phyloP scores from a whole-genome alignment of 2,329 filamentous ascomycete species.

The Parastagonospora nodorum region DNA sequence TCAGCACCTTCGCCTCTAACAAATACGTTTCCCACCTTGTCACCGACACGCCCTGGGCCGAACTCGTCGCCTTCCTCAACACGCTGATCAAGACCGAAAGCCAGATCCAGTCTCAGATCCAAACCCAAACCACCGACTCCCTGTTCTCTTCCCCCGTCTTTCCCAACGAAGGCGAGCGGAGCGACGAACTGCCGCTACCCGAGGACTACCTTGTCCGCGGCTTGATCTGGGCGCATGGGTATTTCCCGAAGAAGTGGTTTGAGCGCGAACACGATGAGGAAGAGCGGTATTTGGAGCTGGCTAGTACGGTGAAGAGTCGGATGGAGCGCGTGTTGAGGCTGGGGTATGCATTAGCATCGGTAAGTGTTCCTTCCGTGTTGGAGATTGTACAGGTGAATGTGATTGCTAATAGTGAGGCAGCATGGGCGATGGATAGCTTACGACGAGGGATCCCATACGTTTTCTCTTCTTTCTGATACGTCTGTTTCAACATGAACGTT shows the following conservation, averaged over 20 bases:
- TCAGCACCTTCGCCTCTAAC: constrained; percentile 52
- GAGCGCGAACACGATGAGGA: constrained; percentile 68
- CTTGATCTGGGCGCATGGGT: constrained; percentile 63
- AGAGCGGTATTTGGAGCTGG: constrained; percentile 66
- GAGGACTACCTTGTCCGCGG: constrained; percentile 73
- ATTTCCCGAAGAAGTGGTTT: constrained; percentile 67
- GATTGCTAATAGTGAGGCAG: constrained; percentile 22
- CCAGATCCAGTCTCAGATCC: constrained; percentile 13
- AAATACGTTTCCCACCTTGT: constrained; percentile 38
- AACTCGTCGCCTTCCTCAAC: constrained; percentile 59
- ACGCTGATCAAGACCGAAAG: constrained; percentile 51
- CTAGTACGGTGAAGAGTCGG: constrained; percentile 63
- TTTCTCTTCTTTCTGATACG: constrained; percentile 20
- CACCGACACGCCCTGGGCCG: constrained; percentile 57
- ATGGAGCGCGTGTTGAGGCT: constrained; percentile 65
- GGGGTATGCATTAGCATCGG: constrained; percentile 53
- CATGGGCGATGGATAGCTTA: constrained; percentile 39
- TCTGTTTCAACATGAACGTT: background rate
- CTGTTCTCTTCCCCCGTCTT: constrained; percentile 48
- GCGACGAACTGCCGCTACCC: constrained; percentile 61
- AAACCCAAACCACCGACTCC: constrained; percentile 32
- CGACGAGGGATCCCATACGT: constrained; percentile 30
- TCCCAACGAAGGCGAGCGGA: constrained; percentile 46
- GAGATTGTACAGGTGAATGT: background rate
- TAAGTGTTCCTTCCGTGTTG: constrained; percentile 16